Conservation (phyloP, 768 basidiomycete species). For the Mycena vulgaris region DNA sequence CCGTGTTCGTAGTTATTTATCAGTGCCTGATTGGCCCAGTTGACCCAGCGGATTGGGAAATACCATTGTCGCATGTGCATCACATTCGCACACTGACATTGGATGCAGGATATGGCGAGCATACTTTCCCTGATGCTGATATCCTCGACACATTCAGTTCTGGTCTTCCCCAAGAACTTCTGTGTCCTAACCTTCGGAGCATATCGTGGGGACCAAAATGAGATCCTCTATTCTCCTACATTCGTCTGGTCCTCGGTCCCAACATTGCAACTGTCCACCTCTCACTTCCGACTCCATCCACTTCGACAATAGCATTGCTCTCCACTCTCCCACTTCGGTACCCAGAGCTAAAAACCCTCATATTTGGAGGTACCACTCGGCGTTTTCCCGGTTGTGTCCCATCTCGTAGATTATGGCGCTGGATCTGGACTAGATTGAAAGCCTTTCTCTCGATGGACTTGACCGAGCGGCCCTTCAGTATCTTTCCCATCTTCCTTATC, state of each 20-base stretch:
- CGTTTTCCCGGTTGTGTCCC: neutral
- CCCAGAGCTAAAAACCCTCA: neutral
- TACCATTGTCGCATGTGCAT: neutral
- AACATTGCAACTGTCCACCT: neutral
- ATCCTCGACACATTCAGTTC: neutral
- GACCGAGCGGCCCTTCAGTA: neutral
- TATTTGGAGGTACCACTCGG: neutral
- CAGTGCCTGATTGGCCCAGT: neutral
- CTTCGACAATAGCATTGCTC: neutral
- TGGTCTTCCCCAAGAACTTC: neutral
- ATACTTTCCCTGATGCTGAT: neutral
- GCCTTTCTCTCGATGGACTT: neutral
- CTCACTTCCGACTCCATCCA: too few relatives aligned
- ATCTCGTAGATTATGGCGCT: neutral
- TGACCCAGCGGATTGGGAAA: neutral
- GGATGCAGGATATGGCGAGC: too few relatives aligned
- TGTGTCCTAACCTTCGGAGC: neutral
- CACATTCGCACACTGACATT: neutral
- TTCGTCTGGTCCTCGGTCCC: neutral
- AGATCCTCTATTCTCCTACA: neutral
- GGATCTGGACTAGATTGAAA: neutral
- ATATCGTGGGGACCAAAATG: neutral
- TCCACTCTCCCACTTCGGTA: constrained; percentile 3
- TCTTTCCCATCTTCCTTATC: neutral
- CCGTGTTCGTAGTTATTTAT: neutral